A percentile compares a stretch with the other conserved stretches of the same genome.
Evolutionary conservation across 1,139 yeast genomes (phyloP).

Genomic region (Kodamaea suecica): DNA sequence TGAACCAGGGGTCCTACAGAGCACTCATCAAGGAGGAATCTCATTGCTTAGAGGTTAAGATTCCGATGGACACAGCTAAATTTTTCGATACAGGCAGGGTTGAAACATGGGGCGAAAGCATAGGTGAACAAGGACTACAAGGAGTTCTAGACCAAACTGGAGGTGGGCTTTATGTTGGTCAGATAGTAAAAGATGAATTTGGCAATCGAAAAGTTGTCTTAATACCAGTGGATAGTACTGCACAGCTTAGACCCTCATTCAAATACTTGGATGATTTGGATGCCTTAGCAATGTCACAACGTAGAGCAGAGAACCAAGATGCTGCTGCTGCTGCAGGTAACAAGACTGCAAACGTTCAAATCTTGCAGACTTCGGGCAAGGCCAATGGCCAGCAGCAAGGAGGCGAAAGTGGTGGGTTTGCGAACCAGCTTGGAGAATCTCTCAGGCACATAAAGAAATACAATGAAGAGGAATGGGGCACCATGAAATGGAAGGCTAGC

Average conservation of each 20-base stretch:
- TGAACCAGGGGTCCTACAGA: slow-evolving; percentile 39
- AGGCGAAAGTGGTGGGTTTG: slow-evolving; percentile 65
- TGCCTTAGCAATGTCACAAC: slow-evolving; percentile 23
- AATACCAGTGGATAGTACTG: slow-evolving; percentile 62
- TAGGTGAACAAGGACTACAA: slow-evolving; percentile 57
- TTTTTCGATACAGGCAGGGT: slow-evolving; percentile 67
- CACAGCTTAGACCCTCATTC: slow-evolving; percentile 81
- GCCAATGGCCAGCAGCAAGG: slow-evolving; percentile 62
- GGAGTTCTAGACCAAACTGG: slow-evolving; percentile 63
- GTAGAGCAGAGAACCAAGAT: slow-evolving; percentile 21
- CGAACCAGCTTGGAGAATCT: slow-evolving; percentile 72
- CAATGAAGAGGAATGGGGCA: slow-evolving; percentile 65
- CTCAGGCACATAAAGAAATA: slow-evolving; percentile 67
- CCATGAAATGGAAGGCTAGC: slow-evolving; percentile 50
- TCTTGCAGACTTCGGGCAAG: slow-evolving; percentile 43
- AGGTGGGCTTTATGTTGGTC: slow-evolving; percentile 47
- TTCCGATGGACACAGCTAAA: slow-evolving; percentile 61
- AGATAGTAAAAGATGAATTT: slow-evolving; percentile 23
- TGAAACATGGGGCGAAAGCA: slow-evolving; percentile 59
- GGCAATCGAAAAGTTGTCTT: slow-evolving; percentile 49
- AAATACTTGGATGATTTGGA: slow-evolving; percentile 64
- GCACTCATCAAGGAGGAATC: slow-evolving; percentile 64
- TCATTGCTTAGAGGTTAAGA: slow-evolving; percentile 58
- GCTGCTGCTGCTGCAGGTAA: slow-evolving; percentile 24
- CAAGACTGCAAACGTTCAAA: slow-evolving; percentile 42